Evolutionary conservation across 257 asterid genomes (phyloP), one percentile per base, ranked within the genome.

Genomic region (Solanum corneliomulleri): DNA sequence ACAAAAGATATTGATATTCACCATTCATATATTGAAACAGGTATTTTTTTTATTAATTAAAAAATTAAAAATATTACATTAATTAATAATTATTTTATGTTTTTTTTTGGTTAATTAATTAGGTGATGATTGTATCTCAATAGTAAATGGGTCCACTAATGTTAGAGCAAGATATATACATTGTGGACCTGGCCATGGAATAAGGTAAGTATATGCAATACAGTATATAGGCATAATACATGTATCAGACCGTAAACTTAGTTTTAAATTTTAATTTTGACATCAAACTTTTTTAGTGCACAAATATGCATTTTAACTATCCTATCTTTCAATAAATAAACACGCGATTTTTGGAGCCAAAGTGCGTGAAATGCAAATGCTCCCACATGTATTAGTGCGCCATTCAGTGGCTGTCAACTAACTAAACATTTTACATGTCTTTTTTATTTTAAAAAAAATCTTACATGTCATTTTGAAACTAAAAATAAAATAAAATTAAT

Each of bases 151-250:
- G 80, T 92, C 98, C 21, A 90, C 89, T 85, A 90, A 87, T 86
- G 91, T 97, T 68, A 87, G 85, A 77, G 95, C 93, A 76, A 91
- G 86, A 45, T 90, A 91, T 66, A 93, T 96, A 64, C 88, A 76
- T 41, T 97, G 99, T 88, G 99, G 99, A 82, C 99, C 99, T 4
- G 99, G 99, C 35, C 99, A 97, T 88, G 99, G 99, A 88, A 97
- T 97, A 87, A 97, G 99, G 99, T 97, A 85, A 60, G 9, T 27
- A 41, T 27, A 75, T 77, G 60, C 52, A 8, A 11, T 25, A 11
- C 49, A 0, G 0, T 4, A 33, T 33, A 33, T 4, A 33, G 35
- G 1, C 4, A 1, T 33, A 33, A 33, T 33, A 33, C 0, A 33
- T 33, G 3, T 33, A 33, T 33, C 3, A 1, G 35, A 4, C 1